Evolutionary conservation across 441 rosid genomes (phyloP), one percentile per base, ranked within the genome.

Genomic region (Rhodomyrtus psidioides): DNA sequence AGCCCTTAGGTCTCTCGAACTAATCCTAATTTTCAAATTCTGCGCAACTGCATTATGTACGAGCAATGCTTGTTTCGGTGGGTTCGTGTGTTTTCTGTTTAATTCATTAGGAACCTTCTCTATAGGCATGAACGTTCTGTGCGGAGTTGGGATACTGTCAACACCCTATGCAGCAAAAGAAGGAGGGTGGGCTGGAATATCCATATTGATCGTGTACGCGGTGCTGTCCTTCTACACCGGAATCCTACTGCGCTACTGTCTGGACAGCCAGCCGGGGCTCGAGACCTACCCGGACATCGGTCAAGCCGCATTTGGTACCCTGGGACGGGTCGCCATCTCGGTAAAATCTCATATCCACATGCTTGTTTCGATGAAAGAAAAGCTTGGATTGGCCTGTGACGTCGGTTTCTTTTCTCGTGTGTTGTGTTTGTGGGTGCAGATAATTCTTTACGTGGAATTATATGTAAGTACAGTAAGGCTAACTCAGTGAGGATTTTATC

Each of bases 251-350:
- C 95, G 98, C 6, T 57, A 86, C 87, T 96, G 98, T 87, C 88
- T 96, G 86, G 98, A 96, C 74, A 95, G 98, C 86, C 90, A 91
- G 83, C 98, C 98, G 0, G 98, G 94, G 53, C 92, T 97, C 24
- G 94, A 94, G 90, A 97, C 99, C 79, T 97, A 96, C 89, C 99
- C 99, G 0, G 99, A 96, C 85, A 93, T 97, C 53, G 99, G 99
- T 82, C 98, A 96, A 85, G 98, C 97, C 12, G 98, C 99, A 28
- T 97, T 95, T 86, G 99, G 99, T 4, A 90, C 94, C 3, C 60
- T 58, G 1, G 99, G 99, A 57, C 92, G 99, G 59, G 82, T 94
- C 42, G 92, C 88, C 85, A 60, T 86, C 85, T 86, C 87, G 82
- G 87, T 86, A 86, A 28, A 26, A 59, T 10, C 26, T 70, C 79